Percentiles rank a stretch among this genome's conserved stretches.
These are phyloP conservation scores for Mallotus japonicus DNA, from an alignment of 441 rosid genomes.

Conservation along the genomic window DNA sequence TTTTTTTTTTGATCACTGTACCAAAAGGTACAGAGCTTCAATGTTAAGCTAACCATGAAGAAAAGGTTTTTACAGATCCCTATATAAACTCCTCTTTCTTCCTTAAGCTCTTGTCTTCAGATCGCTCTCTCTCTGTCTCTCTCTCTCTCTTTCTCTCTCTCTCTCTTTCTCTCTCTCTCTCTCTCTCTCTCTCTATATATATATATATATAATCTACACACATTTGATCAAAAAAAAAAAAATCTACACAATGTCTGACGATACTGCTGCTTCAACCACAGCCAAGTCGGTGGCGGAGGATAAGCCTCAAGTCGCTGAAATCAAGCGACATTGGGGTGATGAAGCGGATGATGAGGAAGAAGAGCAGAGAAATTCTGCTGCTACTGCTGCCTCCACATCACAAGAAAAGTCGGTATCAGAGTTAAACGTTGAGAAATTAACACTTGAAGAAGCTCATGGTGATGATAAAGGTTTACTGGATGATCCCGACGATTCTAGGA, in stretches of 20 bases:
- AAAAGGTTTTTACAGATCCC: no score
- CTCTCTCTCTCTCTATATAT: no score
- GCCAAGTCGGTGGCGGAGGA: conserved; percentile 7
- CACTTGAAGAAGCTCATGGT: conserved; percentile 47
- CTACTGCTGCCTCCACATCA: conserved; percentile 35
- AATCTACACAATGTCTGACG: conserved; percentile 13
- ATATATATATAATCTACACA: no score
- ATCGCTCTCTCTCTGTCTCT: neutral
- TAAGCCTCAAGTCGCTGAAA: conserved; percentile 30
- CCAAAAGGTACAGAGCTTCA: no score
- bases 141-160: no score
- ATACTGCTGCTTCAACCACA: conserved; percentile 18
- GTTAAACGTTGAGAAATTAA: conserved; percentile 42
- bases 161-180: no score
- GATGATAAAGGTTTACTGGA: conserved; percentile 63
- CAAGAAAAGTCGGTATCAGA: conserved; percentile 33
- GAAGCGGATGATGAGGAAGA: conserved; percentile 54
- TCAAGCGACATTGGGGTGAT: conserved; percentile 56
- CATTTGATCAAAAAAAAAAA: no score
- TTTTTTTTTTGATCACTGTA: no score
- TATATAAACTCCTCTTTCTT: no score
- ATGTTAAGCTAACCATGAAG: no score
- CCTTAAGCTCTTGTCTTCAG: neutral
- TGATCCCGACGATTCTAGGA: conserved; percentile 78
- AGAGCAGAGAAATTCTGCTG: conserved; percentile 23